These are phyloP conservation scores for Hypoxylon subgilvum DNA, from an alignment of 495 filamentous ascomycete species.

Conservation along the genomic window DNA sequence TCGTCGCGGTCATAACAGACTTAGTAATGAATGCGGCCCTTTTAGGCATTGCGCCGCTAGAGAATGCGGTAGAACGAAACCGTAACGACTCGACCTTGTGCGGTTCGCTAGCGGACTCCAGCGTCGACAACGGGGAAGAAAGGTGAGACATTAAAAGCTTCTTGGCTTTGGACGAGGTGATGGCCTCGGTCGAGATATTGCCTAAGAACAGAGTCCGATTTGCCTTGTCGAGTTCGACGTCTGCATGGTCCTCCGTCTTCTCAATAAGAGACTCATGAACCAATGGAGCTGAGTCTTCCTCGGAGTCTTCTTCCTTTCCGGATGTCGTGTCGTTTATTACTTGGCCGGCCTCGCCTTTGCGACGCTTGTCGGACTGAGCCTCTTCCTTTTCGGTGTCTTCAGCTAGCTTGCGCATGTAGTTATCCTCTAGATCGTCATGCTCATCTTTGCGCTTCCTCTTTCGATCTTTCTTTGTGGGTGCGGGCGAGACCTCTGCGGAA, in stretches of 20 bases:
- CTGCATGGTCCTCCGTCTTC: conserved; percentile 47
- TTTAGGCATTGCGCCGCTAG: conserved; percentile 76
- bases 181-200: conserved; percentile 82
- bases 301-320: conserved; percentile 39
- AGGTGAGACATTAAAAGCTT: conserved; percentile 75
- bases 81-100: conserved; percentile 88
- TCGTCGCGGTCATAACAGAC: conserved; percentile 82
- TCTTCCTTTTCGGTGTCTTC: conserved; percentile 55
- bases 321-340: conserved; percentile 38
- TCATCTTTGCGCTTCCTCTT: conserved; percentile 79
- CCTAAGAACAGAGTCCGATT: conserved; percentile 89
- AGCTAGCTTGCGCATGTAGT: conserved; percentile 77
- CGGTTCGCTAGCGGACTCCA: conserved; percentile 51
- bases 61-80: conserved; percentile 89
- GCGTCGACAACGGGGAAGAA: conserved; percentile 49
- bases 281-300: conserved; percentile 42
- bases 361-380: conserved; percentile 50
- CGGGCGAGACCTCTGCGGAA: conserved; percentile 32
- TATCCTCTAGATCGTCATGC: conserved; percentile 78
- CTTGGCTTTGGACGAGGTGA: conserved; percentile 79
- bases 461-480: conserved; percentile 52
- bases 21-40: conserved; percentile 86
- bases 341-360: conserved; percentile 48
- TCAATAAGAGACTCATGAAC: conserved; percentile 59
- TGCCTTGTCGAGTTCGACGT: conserved; percentile 78